These are phyloP conservation scores for Mrakiaceae sp. DNA, from an alignment of 1,284 basidiomycete genomes.

Conservation along the genomic window DNA sequence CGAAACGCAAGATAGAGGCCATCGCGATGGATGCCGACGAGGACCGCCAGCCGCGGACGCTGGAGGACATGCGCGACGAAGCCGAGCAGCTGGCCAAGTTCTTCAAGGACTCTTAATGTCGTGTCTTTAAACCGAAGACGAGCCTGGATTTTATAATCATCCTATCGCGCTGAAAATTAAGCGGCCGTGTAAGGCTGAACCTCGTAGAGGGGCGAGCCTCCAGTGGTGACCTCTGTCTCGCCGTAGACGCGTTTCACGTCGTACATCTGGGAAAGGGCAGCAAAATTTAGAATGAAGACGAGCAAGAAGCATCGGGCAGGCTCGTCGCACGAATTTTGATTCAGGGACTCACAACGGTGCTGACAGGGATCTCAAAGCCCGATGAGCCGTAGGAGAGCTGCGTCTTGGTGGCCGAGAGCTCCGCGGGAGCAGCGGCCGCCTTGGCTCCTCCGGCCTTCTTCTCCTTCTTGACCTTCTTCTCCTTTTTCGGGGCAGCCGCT, in stretches of 20 bases:
- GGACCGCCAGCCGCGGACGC: constrained; percentile 50
- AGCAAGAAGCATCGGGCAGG: background rate
- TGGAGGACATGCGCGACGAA: constrained; percentile 65
- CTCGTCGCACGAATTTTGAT: background rate
- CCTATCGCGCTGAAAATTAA: background rate
- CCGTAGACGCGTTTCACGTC: background rate
- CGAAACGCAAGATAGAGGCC: constrained; percentile 32
- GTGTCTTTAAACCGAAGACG: no score
- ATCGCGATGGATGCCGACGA: constrained; percentile 52
- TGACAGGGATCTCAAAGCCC: constrained; percentile 40
- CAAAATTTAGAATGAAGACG: background rate
- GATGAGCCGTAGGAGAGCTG: constrained; percentile 32
- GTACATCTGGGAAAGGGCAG: background rate
- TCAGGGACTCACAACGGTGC: constrained; percentile 23
- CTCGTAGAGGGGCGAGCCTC: background rate
- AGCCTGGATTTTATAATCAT: no score
- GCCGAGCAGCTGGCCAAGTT: constrained; percentile 52
- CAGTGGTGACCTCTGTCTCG: constrained; percentile 18
- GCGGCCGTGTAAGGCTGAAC: background rate
- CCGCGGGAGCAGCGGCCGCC: constrained; percentile 30
- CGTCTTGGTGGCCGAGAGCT: constrained; percentile 37
- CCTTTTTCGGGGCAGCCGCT: constrained; percentile 13
- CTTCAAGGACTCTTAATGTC: constrained; percentile 28
- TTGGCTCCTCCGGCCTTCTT: constrained; percentile 22
- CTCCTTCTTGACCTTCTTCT: constrained; percentile 15